Evolutionary conservation across 2,329 filamentous ascomycete species (phyloP).

Genomic region (Hymenoscyphus occultus): DNA sequence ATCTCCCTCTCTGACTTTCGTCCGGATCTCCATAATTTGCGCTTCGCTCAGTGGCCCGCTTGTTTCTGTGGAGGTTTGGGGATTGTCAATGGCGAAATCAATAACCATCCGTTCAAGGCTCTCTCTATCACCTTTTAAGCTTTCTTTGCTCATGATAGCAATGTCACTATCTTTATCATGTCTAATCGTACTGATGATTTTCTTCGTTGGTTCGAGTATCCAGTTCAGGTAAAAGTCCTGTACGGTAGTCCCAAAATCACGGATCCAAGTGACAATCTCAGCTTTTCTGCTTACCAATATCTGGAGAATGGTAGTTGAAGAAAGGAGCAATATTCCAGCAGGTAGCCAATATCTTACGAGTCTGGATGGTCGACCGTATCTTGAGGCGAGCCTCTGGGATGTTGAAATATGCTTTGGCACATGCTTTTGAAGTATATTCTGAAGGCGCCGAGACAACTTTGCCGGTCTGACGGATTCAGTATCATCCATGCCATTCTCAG

Average conservation of each 20-base stretch:
- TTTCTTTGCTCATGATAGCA: conserved; percentile 93
- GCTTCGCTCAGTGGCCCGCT: conserved; percentile 56
- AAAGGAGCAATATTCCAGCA: conserved; percentile 66
- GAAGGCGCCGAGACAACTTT: conserved; percentile 63
- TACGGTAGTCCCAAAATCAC: conserved; percentile 72
- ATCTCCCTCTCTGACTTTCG: conserved; percentile 85
- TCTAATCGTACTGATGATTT: conserved; percentile 85
- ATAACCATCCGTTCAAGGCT: conserved; percentile 97
- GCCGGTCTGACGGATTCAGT: conserved; percentile 40
- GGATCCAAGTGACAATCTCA: conserved; percentile 76
- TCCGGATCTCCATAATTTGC: conserved; percentile 71
- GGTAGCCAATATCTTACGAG: conserved; percentile 89
- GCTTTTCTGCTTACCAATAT: conserved; percentile 71
- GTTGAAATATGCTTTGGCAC: conserved; percentile 64
- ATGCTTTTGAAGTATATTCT: conserved; percentile 64
- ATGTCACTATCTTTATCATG: conserved; percentile 92
- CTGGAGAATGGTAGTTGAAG: conserved; percentile 81
- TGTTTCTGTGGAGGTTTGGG: conserved; percentile 53
- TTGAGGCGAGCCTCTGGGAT: conserved; percentile 53
- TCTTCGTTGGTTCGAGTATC: conserved; percentile 82
- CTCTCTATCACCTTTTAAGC: conserved; percentile 82
- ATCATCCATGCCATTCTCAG: conserved; percentile 48
- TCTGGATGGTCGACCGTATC: conserved; percentile 72
- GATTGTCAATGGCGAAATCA: conserved; percentile 86
- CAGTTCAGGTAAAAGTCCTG: conserved; percentile 96